Evolutionary conservation across 169 alveolate species (phyloP), one percentile per base, ranked within the genome.

Genomic region (Theileria luwenshuni): DNA sequence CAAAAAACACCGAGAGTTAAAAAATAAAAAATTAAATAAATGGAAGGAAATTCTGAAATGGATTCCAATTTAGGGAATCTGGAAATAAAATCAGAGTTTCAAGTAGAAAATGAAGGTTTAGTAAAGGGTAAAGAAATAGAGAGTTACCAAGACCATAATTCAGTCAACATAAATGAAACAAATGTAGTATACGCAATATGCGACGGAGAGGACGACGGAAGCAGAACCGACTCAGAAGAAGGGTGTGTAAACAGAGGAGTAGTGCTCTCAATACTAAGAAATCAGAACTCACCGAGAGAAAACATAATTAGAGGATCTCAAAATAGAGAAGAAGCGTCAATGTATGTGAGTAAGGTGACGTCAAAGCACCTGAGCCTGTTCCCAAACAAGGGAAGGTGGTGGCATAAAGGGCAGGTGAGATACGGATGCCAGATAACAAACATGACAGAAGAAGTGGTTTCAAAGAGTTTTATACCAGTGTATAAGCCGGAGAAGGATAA

Each of bases 361-460:
- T 21, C 35, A 27, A 68, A 41, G 71, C 63, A 54, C 51, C 19
- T 68, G 25, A 68, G 65, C 35, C 38, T 51, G 19, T 68, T 68
- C 74, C 65, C 76, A 5, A 68, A 68, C 76, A 68, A 51, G 28
- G 15, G 35, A 23, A 47, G 65, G 19, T 68, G 76, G 80, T 71
- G 80, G 80, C 51, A 45, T 13, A 71, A 19, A 23, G 80, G 80
- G 17, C 54, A 51, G 27, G 62, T 49, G 23, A 62, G 27, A 13
- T 71, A 71, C 62, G 80, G 80, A 21, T 54, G n/a, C 23, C 27
- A 41, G 63, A 54, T 71, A 15, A 32, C 54, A 7, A 52, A 71
- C n/a, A 13, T 58, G 27, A 58, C 19, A 15, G 62, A 58, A 21
- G 63, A 71, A 61, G 41, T 33, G 17, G 33, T 71, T 38, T 33